phyloP scores from a whole-genome alignment of 1,284 basidiomycete species.

The Leccinum brunneo-olivaceum region DNA sequence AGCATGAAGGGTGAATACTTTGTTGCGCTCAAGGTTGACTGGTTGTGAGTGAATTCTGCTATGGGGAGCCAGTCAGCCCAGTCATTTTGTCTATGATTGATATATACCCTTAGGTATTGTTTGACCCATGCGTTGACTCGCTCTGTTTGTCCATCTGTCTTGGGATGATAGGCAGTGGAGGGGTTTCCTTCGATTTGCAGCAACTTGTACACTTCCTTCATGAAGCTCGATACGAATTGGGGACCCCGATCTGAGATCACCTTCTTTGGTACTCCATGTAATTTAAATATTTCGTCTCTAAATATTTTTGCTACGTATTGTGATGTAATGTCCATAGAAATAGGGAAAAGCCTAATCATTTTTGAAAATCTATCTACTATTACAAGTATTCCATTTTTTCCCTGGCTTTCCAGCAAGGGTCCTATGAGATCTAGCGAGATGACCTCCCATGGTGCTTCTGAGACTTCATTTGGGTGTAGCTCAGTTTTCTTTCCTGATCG shows the following conservation, averaged over 20 bases:
- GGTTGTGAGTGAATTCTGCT: background rate
- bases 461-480: background rate
- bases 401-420: background rate
- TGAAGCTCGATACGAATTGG: conserved; percentile 18
- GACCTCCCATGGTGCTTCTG: background rate
- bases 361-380: conserved; percentile 33
- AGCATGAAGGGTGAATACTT: background rate
- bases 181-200: background rate
- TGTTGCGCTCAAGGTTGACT: background rate
- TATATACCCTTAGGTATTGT: background rate
- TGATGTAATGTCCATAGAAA: conserved; percentile 10
- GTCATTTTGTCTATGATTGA: background rate
- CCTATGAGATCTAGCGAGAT: background rate
- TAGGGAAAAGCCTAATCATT: conserved; percentile 1
- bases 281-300: conserved; percentile 29
- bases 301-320: conserved; percentile 22
- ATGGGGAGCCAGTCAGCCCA: background rate
- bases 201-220: conserved; percentile 19
- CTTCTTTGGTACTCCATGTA: background rate
- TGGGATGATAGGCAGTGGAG: background rate
- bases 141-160: conserved; percentile 1
- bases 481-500: background rate
- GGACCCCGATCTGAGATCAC: conserved; percentile 20
- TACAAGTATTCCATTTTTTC: conserved; percentile 32
- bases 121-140: background rate